Percentiles rank a stretch among this genome's conserved stretches.
Evolutionary conservation across 805 yeast species (phyloP).

Genomic region (Yarrowia hollandica): DNA sequence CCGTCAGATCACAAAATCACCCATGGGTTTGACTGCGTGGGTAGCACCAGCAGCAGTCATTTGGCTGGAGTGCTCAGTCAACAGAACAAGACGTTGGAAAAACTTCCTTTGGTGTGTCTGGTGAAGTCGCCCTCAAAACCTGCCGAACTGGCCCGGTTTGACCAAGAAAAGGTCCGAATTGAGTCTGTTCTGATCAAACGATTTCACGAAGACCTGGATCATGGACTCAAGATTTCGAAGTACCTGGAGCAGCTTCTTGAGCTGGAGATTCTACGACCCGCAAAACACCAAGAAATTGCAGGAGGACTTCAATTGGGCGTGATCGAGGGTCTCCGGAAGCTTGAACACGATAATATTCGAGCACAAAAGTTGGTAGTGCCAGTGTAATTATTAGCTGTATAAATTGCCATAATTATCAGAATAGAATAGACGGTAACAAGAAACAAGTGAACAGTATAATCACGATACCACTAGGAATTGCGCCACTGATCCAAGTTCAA

Average conservation of each 20-base stretch:
- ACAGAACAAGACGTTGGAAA: neutral
- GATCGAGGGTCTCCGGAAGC: slow-evolving; percentile 8
- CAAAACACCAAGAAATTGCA: neutral
- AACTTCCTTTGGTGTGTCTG: slow-evolving; percentile 8
- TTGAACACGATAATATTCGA: neutral
- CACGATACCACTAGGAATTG: no score
- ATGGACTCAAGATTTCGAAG: slow-evolving; percentile 11
- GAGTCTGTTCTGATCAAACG: slow-evolving; percentile 25
- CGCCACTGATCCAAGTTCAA: no score
- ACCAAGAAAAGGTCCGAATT: slow-evolving; percentile 3
- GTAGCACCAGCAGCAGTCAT: slow-evolving; percentile 14
- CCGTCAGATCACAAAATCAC: neutral
- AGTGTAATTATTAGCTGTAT: neutral
- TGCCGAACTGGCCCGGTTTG: slow-evolving; percentile 1
- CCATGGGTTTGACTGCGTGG: slow-evolving; percentile 29
- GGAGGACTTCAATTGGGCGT: slow-evolving; percentile 14
- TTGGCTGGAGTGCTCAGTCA: slow-evolving; percentile 5
- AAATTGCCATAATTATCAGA: no score
- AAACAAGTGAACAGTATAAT: no score
- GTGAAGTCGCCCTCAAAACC: slow-evolving; percentile 21
- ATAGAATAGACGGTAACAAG: no score
- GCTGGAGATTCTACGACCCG: slow-evolving; percentile 1
- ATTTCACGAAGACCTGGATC: slow-evolving; percentile 19
- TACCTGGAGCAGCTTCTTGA: slow-evolving; percentile 8
- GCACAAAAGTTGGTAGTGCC: slow-evolving; percentile 21